These are phyloP conservation scores for Salix viminalis DNA, from an alignment of 345 rosid species.

Conservation along the genomic window DNA sequence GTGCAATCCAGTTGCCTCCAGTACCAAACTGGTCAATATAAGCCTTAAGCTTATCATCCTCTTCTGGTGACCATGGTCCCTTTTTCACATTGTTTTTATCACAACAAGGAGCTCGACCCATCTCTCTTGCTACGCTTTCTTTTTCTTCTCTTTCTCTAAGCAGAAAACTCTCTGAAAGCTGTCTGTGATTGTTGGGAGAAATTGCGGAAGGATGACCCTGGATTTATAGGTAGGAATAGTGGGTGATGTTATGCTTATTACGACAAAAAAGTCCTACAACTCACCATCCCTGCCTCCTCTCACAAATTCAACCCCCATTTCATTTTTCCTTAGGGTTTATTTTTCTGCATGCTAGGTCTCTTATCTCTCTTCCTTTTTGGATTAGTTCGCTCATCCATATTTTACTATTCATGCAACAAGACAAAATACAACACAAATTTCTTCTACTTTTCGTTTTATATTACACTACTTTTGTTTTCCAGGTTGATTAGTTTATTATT, in stretches of 20 bases:
- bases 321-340: conserved; percentile 49
- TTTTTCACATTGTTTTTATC: conserved; percentile 90
- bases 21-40: conserved; percentile 77
- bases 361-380: conserved; percentile 53
- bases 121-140: conserved; percentile 15
- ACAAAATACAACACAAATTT: conserved; percentile 32
- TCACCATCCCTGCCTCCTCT: conserved; percentile 22
- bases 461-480: conserved; percentile 29
- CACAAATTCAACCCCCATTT: conserved; percentile 33
- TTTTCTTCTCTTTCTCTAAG: conserved; percentile 14
- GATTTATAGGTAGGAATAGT: conserved; percentile 45
- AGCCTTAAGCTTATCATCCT: conserved; percentile 87
- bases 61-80: conserved; percentile 99
- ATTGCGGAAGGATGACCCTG: conserved; percentile 21
- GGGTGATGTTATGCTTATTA: conserved; percentile 28
- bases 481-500: conserved; percentile 29
- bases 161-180: background rate
- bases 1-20: conserved; percentile 97
- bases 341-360: background rate
- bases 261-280: conserved; percentile 37
- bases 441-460: conserved; percentile 29
- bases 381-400: conserved; percentile 49
- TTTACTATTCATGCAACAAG: conserved; percentile 24
- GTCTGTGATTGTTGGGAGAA: conserved; percentile 21
- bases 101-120: conserved; percentile 99